Conservation (phyloP, 441 rosid species). For the Lepidium campestre region DNA sequence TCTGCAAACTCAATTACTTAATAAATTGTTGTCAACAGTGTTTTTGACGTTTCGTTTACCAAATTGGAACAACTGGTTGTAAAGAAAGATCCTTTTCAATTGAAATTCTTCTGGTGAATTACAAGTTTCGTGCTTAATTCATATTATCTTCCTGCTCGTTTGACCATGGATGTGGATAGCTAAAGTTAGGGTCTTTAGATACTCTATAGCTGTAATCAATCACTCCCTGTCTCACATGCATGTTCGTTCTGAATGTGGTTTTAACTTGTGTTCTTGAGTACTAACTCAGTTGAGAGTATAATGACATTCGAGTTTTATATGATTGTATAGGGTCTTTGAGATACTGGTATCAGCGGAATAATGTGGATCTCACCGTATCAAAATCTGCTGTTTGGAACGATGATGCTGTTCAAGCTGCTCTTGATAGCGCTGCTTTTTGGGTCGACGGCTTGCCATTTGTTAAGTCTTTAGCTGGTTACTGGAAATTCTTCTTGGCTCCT, state of each 20-base stretch:
- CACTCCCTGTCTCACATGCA: neutral
- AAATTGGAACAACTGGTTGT: neutral
- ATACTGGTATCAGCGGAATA: conserved; percentile 80
- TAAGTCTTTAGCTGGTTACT: conserved; percentile 75
- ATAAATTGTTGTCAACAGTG: neutral
- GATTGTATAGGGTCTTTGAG: conserved; percentile 61
- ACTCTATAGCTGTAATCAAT: neutral
- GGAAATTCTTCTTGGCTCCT: conserved; percentile 87
- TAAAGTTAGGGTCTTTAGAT: neutral
- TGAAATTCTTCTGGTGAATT: neutral
- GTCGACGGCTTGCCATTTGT: conserved; percentile 77
- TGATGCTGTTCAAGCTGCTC: conserved; percentile 72
- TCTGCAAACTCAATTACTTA: neutral
- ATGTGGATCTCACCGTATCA: conserved; percentile 62
- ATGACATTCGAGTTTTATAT: neutral
- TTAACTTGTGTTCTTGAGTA: neutral
- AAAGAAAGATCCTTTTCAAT: neutral
- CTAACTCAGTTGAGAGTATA: neutral
- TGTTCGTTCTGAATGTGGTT: neutral
- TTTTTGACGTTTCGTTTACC: neutral
- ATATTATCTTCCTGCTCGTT: neutral
- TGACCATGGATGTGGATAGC: neutral
- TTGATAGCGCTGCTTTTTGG: conserved; percentile 77
- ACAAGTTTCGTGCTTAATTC: neutral
- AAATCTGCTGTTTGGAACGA: conserved; percentile 89